Percentiles rank a stretch among this genome's conserved stretches.
These are phyloP conservation scores for Alternaria brassicae DNA, from an alignment of 2,329 filamentous ascomycete species.

Conservation along the genomic window DNA sequence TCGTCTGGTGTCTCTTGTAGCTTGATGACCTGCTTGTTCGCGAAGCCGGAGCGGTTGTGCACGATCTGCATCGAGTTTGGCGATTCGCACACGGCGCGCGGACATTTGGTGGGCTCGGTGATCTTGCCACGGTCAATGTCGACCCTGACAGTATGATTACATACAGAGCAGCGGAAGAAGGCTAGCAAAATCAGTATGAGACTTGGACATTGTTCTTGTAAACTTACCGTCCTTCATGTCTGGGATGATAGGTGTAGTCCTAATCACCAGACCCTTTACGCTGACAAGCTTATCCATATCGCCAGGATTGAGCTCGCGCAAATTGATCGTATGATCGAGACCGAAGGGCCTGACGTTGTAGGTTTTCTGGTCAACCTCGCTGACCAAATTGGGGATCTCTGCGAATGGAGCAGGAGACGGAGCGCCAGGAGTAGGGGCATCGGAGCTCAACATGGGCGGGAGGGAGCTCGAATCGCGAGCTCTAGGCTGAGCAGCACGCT, in stretches of 20 bases:
- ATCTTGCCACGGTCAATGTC: conserved; percentile 96
- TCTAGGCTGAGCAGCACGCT: conserved; percentile 55
- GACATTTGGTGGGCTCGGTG: conserved; percentile 89
- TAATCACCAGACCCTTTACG: conserved; percentile 94
- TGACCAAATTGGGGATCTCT: conserved; percentile 72
- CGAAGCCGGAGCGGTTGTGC: conserved; percentile 92
- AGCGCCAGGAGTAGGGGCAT: conserved; percentile 61
- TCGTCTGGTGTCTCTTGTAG: conserved; percentile 96
- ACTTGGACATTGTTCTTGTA: background rate
- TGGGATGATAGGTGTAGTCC: conserved; percentile 93
- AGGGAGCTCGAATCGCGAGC: conserved; percentile 70
- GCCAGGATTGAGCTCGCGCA: conserved; percentile 93
- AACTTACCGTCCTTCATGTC: conserved; percentile 86
- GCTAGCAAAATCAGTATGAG: conserved; percentile 57
- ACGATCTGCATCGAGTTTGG: conserved; percentile 98
- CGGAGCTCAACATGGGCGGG: conserved; percentile 80
- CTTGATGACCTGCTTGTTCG: conserved; percentile 99
- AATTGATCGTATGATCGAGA: conserved; percentile 83
- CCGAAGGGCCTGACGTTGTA: conserved; percentile 92
- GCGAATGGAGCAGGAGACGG: conserved; percentile 43
- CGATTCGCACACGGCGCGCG: conserved; percentile 78
- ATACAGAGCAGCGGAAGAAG: conserved; percentile 94
- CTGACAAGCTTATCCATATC: conserved; percentile 97
- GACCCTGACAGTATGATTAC: conserved; percentile 88
- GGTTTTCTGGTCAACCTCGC: conserved; percentile 77